Conservation (phyloP, 192 early-diverging fungal species). For the Nowakowskiella sp. region DNA sequence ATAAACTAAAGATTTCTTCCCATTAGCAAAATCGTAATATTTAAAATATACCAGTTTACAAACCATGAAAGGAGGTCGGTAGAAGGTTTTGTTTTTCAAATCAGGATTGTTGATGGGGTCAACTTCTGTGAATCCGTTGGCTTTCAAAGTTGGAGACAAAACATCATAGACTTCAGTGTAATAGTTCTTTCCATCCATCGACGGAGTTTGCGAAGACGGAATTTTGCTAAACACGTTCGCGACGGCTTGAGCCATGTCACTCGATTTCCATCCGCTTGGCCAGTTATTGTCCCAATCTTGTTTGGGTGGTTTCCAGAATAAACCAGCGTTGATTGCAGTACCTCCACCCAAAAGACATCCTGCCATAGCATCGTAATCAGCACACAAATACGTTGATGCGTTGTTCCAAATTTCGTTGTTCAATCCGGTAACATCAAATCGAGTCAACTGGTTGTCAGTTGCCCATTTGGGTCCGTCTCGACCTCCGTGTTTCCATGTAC, state of each 20-base stretch:
- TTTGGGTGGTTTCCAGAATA: background rate
- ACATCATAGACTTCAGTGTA: background rate
- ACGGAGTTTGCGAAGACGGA: background rate
- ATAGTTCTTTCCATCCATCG: background rate
- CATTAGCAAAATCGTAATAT: background rate
- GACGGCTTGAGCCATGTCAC: background rate
- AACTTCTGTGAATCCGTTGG: background rate
- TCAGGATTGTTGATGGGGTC: background rate
- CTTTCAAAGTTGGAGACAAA: background rate
- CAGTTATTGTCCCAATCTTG: background rate
- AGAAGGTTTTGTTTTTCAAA: background rate
- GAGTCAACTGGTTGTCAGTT: background rate
- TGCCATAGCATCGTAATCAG: background rate
- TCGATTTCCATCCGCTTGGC: background rate
- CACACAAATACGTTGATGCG: background rate
- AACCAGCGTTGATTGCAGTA: background rate
- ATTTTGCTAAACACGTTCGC: background rate
- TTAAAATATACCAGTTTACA: background rate
- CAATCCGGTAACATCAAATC: background rate
- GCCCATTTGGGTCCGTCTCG: conserved; percentile 1
- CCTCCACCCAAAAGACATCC: background rate
- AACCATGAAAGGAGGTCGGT: background rate
- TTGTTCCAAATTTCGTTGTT: background rate
- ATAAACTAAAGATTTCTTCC: background rate
- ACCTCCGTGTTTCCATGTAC: background rate